Base-by-base conservation (phyloP, 768 basidiomycete genomes). In the Gloeophyllum trabeum region DNA sequence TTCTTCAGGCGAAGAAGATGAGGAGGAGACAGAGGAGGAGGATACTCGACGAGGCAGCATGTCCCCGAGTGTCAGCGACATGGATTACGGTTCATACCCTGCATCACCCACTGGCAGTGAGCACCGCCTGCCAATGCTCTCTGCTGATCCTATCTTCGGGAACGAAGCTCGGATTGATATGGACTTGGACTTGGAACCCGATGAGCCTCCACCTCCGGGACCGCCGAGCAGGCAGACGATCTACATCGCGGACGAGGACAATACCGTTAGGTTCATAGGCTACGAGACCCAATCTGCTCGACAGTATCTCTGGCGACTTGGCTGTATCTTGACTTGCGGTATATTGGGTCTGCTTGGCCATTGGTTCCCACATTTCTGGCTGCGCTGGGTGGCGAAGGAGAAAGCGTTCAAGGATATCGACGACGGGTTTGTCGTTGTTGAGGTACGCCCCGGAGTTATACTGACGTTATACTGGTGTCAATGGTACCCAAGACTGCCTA, bases 301-400 rank as follows among this genome's bases (percentile, higher is more conserved):
- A 42, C 64, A 70, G 32, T 66, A 68, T 60, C 48, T 80, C 3
- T 99, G 96, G 94, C 69, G 73, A 48, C 24, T 68, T 7, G 73
- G 74, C 4, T 88, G 86, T 51, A 48, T 86, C 4, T 39, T 83
- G 5, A 76, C 79, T 2, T 61, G 81, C 7, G 94, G 96, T 4
- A 58, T 75, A 4, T 64, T 97, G 18, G 81, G 73, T 7, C 69
- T 99, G 14, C 60, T 93, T 6, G 93, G 92, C 3, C 80, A 91
- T 53, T 99, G 96, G 96, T 79, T 96, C 49, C 96, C 96, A 43
- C 75, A 71, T 4, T 49, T 92, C 21, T 97, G 96, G 96, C 73
- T 98, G 40, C 76, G 76, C 22, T 93, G 83, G 75, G 84, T 87
- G 18, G 77, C 89, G 2, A 70, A 64, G 35, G 88, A 93, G 59